Evolutionary conservation across 163 green algal genomes (phyloP), one percentile per base, ranked within the genome.

Genomic region (Chloromonas sp.): DNA sequence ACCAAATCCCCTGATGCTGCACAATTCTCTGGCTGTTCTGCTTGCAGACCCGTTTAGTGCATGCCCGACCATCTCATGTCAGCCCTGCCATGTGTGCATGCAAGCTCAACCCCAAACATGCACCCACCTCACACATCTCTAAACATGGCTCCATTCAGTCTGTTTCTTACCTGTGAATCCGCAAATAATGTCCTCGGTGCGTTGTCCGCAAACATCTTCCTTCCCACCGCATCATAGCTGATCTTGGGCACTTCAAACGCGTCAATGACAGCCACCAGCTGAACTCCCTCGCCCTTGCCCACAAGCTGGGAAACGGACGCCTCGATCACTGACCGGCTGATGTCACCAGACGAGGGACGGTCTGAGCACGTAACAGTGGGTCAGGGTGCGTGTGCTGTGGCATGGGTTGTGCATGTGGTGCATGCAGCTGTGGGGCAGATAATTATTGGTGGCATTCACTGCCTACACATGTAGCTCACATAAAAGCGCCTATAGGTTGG

Each of bases 201-300:
- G 58, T 85, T 87, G 81, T 93, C 88, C 14, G 86, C 86, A 77
- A 94, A 93, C 2, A 94, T 85, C 79, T 95, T 94, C 57, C 93
- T 88, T 81, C 86, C 83, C 15, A 96, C 89, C 3, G 90, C 78
- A 85, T 98, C 94, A 81, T 94, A 97, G 1, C 84, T 84, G 0
- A 97, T 83, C 11, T 88, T 89, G 0, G 94, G 94, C 79, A 95
- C 82, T 1, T 92, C 76, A 74, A 95, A 97, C 0, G 94, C 93
- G 14, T 92, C 88, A 11, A 95, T 87, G 1, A 96, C 81, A 58
- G 92, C 86, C 0, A 95, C 60, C 0, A 89, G 81, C 15, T 93
- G 86, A n/a, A 85, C 76, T 5, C 60, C 60, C 62, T 83, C 36
- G 13, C n/a, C 3, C 57, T 2, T 60, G 0, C 87, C 88, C 60